Evolutionary conservation across 129 eudicot species (phyloP).

Genomic region (Arctium lappa): DNA sequence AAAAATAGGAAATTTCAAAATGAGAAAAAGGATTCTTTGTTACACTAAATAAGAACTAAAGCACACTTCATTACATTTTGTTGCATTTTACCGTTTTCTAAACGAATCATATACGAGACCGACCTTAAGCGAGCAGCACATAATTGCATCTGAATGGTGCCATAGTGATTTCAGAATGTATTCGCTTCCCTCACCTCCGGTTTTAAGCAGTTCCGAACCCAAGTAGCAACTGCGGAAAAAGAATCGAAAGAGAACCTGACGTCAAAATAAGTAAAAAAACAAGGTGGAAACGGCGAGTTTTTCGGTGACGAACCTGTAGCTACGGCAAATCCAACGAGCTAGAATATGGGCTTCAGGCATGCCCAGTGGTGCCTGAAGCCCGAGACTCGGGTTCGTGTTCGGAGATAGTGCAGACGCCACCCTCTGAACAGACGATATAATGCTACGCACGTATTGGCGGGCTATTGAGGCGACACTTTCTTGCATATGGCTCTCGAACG

Average conservation of each 20-base stretch:
- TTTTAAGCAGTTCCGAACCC: constrained; percentile 81
- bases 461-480: constrained; percentile 91
- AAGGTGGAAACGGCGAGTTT: background rate
- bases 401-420: constrained; percentile 95
- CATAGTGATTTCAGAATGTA: constrained; percentile 67
- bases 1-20: too few relatives aligned
- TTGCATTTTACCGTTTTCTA: background rate
- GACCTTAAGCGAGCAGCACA: constrained; percentile 96
- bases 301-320: constrained; percentile 54
- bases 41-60: background rate
- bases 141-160: constrained; percentile 85
- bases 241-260: background rate
- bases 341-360: constrained; percentile 84
- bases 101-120: background rate
- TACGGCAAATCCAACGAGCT: constrained; percentile 80
- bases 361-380: constrained; percentile 68
- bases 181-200: constrained; percentile 53
- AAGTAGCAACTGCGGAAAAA: constrained; percentile 48
- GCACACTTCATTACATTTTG: background rate
- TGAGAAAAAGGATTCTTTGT: background rate
- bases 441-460: constrained; percentile 77
- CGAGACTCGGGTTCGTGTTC: constrained; percentile 40
- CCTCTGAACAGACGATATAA: constrained; percentile 89
- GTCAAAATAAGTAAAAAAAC: background rate
- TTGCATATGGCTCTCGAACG: constrained; percentile 95